Percentiles rank a stretch among this genome's conserved stretches.
phyloP scores from a whole-genome alignment of 371 early-diverging fungal species.

The Blyttiomyces sp. region DNA sequence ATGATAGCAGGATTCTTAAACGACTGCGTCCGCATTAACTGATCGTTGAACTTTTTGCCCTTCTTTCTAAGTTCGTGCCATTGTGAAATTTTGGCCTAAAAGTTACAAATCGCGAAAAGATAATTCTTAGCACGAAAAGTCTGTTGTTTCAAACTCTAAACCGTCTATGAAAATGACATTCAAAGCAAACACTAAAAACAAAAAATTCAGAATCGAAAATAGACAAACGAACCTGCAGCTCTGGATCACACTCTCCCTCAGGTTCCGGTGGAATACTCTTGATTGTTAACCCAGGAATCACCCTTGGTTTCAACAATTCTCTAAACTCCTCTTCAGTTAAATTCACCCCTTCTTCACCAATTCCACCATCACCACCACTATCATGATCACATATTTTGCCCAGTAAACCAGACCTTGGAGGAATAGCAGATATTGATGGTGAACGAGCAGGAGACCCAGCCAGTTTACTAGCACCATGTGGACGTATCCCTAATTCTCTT shows the following conservation, averaged over 20 bases:
- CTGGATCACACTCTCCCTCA: conserved; percentile 46
- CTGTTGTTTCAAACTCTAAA: neutral
- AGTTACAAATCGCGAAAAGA: neutral
- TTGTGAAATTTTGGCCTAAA: conserved; percentile 61
- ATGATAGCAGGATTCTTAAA: conserved; percentile 79
- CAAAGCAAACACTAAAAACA: too few relatives aligned
- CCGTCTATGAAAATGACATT: too few relatives aligned
- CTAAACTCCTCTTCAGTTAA: too few relatives aligned
- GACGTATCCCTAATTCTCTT: neutral
- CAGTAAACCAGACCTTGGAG: too few relatives aligned
- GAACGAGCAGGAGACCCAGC: neutral
- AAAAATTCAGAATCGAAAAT: neutral
- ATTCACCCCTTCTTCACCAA: too few relatives aligned
- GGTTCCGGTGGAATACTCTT: conserved; percentile 54
- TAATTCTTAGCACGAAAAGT: neutral
- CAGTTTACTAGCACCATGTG: neutral
- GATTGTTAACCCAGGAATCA: too few relatives aligned
- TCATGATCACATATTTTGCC: too few relatives aligned
- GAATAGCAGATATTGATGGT: too few relatives aligned
- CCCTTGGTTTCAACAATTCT: too few relatives aligned
- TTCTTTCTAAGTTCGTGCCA: conserved; percentile 50
- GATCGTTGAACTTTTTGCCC: conserved; percentile 64
- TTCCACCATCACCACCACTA: too few relatives aligned
- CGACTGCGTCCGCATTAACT: conserved; percentile 64
- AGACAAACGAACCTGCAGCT: conserved; percentile 43